Percentiles rank a stretch among this genome's conserved stretches.
These are phyloP conservation scores for Arabidopsis thaliana DNA, from an alignment of 345 rosid genomes.

Conservation along the genomic window DNA sequence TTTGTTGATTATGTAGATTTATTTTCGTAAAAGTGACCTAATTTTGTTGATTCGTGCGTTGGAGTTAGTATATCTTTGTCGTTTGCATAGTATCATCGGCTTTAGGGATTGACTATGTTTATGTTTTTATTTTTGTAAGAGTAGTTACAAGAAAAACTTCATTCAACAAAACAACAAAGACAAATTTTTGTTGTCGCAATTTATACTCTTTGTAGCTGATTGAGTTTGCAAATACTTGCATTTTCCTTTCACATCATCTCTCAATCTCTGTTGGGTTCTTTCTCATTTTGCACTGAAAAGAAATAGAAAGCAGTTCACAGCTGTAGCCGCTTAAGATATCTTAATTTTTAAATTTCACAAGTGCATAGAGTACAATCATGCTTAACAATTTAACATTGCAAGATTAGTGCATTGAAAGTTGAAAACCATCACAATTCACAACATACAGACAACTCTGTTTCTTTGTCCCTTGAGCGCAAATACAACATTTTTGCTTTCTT, in stretches of 20 bases:
- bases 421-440: constrained; percentile 38
- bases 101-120: too few relatives aligned
- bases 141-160: too few relatives aligned
- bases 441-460: constrained; percentile 38
- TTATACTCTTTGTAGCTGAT: not conserved
- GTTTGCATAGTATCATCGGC: too few relatives aligned
- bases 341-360: constrained; percentile 22
- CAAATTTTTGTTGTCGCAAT: too few relatives aligned
- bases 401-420: constrained; percentile 1
- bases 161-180: too few relatives aligned
- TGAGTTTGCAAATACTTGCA: not conserved
- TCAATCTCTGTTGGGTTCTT: not conserved
- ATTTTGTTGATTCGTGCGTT: too few relatives aligned
- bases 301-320: constrained; percentile 1
- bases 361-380: constrained; percentile 30
- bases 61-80: too few relatives aligned
- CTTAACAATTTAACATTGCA: constrained; percentile 30
- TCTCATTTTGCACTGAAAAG: not conserved
- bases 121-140: too few relatives aligned
- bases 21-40: too few relatives aligned
- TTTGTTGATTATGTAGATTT: too few relatives aligned
- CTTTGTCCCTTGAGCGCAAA: constrained; percentile 15
- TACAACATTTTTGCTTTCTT: constrained; percentile 24
- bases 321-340: not conserved
- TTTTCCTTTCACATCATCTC: too few relatives aligned